These are phyloP conservation scores for Neoscytalidium dimidiatum DNA, from an alignment of 2,329 filamentous ascomycete genomes.

Conservation along the genomic window DNA sequence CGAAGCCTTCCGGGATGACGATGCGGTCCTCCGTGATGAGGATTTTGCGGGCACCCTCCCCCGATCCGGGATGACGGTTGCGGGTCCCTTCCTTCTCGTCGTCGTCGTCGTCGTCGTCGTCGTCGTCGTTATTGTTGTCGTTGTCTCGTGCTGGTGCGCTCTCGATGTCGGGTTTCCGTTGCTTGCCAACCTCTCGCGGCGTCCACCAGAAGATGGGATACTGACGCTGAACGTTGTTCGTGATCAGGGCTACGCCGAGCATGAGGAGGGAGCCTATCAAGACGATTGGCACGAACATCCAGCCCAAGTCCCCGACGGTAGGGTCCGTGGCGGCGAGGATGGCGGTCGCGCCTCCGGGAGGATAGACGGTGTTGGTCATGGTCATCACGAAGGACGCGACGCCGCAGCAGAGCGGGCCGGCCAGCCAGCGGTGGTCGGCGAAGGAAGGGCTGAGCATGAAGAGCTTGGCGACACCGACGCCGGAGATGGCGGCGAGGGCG, in stretches of 20 bases:
- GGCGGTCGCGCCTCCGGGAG: slow-evolving; percentile 53
- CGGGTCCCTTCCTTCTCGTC: slow-evolving; percentile 22
- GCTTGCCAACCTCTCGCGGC: slow-evolving; percentile 36
- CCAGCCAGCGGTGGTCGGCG: slow-evolving; percentile 45
- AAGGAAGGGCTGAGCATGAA: slow-evolving; percentile 44
- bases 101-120: slow-evolving; percentile 21
- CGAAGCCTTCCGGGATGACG: slow-evolving; percentile 37
- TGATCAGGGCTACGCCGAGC: slow-evolving; percentile 42
- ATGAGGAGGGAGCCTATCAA: slow-evolving; percentile 45
- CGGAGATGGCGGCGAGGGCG: slow-evolving; percentile 46
- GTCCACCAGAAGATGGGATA: slow-evolving; percentile 55
- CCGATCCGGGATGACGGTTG: too few species aligned
- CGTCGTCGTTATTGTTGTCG: not conserved
- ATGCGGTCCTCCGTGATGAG: slow-evolving; percentile 35
- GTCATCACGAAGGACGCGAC: slow-evolving; percentile 48
- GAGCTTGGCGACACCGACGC: slow-evolving; percentile 47
- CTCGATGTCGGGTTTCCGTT: slow-evolving; percentile 21
- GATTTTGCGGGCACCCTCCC: too few species aligned
- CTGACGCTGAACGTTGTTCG: slow-evolving; percentile 50
- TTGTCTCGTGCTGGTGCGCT: not conserved
- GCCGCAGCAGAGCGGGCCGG: slow-evolving; percentile 46
- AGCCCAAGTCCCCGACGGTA: slow-evolving; percentile 45
- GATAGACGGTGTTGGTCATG: slow-evolving; percentile 50
- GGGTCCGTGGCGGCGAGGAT: slow-evolving; percentile 46
- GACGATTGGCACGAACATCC: slow-evolving; percentile 47